Evolutionary conservation across 139 green algal genomes (phyloP), one percentile per base, ranked within the genome.

Genomic region (Volvox africanus): DNA sequence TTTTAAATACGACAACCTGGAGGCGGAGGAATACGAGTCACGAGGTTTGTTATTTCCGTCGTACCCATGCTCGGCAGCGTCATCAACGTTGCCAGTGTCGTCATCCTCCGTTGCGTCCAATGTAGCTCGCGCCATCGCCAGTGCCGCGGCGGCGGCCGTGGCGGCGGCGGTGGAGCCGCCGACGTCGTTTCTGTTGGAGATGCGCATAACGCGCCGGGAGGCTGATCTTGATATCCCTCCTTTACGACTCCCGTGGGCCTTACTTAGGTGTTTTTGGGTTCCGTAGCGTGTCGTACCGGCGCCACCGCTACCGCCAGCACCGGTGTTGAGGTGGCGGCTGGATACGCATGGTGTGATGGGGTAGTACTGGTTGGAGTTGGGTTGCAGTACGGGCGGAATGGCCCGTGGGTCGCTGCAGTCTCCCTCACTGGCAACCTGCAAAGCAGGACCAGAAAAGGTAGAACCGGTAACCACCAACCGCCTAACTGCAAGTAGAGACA

Each of bases 351-450:
- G 82, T 0, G 32, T 79, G 65, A 88, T 65, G 20, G 82, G 82
- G 33, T 79, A 78, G 33, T 67, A 88, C 61, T 36, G 21, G 65
- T 62, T 19, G 20, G 22, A 5, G 22, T n/a, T 9, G 33, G 62
- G 30, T 14, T 33, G 18, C 67, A 89, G 83, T 5, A 55, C 36
- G 3, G 83, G 83, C 35, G 83, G 67, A 20, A 80, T 20, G 36
- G 85, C 85, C 19, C 85, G 85, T 21, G 85, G 85, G 69, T 89
- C 85, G 44, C 35, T 35, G 85, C 28, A 71, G 85, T 71, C 69
- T 44, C 85, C 85, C 69, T 89, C 85, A 1, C 13, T 73, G 0
- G 85, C 85, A 44, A 82, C 85, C 62, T 78, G 61, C 82, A 55
- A n/a, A n/a, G 44, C 44, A 55, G 44, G 5, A 9, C 5, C 44